phyloP scores from a whole-genome alignment of 352 stramenopile species.

The Pythium volutum region DNA sequence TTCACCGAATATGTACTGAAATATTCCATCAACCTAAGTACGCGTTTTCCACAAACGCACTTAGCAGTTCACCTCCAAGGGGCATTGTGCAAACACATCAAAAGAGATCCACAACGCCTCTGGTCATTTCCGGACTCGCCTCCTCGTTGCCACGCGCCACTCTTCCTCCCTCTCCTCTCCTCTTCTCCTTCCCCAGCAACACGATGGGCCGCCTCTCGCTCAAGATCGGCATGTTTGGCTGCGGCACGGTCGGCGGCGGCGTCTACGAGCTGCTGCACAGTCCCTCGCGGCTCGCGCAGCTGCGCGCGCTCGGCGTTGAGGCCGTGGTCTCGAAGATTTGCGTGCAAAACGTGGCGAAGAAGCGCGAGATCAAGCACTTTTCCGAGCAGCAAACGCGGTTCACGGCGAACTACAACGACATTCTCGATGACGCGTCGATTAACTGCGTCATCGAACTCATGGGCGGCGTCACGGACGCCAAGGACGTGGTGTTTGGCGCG shows the following conservation, averaged over 20 bases:
- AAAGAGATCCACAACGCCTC: not conserved
- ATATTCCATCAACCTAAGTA: not conserved
- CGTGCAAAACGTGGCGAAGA: conserved; percentile 76
- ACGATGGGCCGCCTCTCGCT: conserved; percentile 39
- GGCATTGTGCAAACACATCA: conserved; percentile 20
- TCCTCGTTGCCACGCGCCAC: not conserved
- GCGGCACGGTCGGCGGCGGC: conserved; percentile 84
- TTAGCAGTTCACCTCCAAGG: not conserved
- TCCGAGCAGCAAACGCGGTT: conserved; percentile 40
- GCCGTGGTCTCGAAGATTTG: conserved; percentile 86
- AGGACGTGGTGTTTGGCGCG: conserved; percentile 91
- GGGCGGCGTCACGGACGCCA: conserved; percentile 93
- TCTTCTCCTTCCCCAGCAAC: not conserved
- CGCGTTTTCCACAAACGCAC: not conserved
- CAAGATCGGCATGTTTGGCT: conserved; percentile 88
- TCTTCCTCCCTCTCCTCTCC: not conserved
- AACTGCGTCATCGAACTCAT: conserved; percentile 97
- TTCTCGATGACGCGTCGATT: conserved; percentile 91
- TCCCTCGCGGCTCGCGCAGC: conserved; percentile 45
- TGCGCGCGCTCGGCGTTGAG: conserved; percentile 63
- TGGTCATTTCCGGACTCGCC: conserved; percentile 3
- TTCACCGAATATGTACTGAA: conserved; percentile 7
- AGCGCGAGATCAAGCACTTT: conserved; percentile 63
- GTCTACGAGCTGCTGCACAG: conserved; percentile 87
- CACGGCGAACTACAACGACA: conserved; percentile 74